Evolutionary conservation across 768 basidiomycete genomes (phyloP), one percentile per base, ranked within the genome.

Genomic region (Psilocybe cyanescens): DNA sequence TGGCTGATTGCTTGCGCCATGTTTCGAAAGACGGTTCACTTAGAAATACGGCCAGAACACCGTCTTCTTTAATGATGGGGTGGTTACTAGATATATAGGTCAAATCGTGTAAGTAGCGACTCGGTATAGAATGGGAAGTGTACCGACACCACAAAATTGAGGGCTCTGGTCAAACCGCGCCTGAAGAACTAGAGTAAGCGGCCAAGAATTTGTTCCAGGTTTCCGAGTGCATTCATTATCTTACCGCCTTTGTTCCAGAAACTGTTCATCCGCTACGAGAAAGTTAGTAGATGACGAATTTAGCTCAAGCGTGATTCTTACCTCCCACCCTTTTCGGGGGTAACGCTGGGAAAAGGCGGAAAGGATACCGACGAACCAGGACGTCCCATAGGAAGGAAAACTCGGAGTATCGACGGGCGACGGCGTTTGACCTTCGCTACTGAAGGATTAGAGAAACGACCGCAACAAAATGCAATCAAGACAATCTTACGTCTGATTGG

Each of bases 311-410:
- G 29, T 35, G 19, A 5, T 24, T 81, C 92, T 79, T 67, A 94
- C 94, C 87, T 74, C 92, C 92, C 63, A 99, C 82, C 49, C 95
- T 85, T 74, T 99, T 99, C 0, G 97, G 97, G 14, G 97, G 97
- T 31, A 99, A 76, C 3, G 86, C 77, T 16, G 93, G 89, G 65
- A 98, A 83, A 28, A 99, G 78, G 50, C 97, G 87, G 84, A 98
- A 99, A 1, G 97, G 96, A 78, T 98, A 98, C 57, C 95, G 85
- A 65, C 89, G 86, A 55, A 86, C 74, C 47, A 99, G 80, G 64
- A 88, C 90, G 64, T 98, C 95, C 86, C 93, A 91, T 29, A 99
- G 79, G 74, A 91, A 95, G 8, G 83, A 84, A 72, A 99, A 99
- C 72, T 99, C 97, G 6, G 92, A 94, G 73, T 98, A 99, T 59